Base-by-base conservation (phyloP, 805 yeast species). In the Ogataea allantospora region DNA sequence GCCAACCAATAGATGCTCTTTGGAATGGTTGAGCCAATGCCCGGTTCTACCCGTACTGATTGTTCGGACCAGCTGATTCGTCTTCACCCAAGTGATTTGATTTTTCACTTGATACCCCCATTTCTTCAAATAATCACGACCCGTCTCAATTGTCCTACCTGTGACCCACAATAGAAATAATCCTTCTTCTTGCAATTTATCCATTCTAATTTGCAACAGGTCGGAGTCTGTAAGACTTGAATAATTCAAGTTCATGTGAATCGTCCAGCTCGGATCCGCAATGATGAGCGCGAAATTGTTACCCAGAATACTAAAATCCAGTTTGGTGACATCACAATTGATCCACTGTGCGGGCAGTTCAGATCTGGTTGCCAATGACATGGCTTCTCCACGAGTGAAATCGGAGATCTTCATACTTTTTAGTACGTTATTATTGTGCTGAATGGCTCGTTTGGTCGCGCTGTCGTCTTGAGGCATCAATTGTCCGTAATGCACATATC, bases 251-350 rank as follows among this genome's bases (percentile, higher is more conserved):
- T 84, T 83, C 89, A 86, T 88, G 63, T 89, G 96, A 46, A 89
- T 89, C 47, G 88, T 89, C 98, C 98, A 89, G 6, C 96, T 93
- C 3, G 96, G 96, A 59, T 89, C 98, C 0, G 95, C 91, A 38
- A 91, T 76, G 9, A 89, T 78, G 3, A 81, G 88, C 26, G 82
- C 88, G 64, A 85, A 85, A 35, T 60, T 55, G 62, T 83, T 79
- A 2, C 97, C 96, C 40, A 89, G 61, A 6, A 76, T 63, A 15
- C 58, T 63, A 51, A 91, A 79, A 48, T 91, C 88, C 39, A 89
- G 68, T 33, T 73, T 68, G 22, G 88, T 68, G 13, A 89, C 80
- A 61, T 89, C 96, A 58, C 95, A 87, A 40, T 77, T 75, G 43
- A 89, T 85, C 93, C 95, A 86, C 62, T 88, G 97, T 1, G 88